Percentiles rank a stretch among this genome's conserved stretches.
These are phyloP conservation scores for Penicillium sp. DNA, from an alignment of 2,329 filamentous ascomycete species.

Conservation along the genomic window DNA sequence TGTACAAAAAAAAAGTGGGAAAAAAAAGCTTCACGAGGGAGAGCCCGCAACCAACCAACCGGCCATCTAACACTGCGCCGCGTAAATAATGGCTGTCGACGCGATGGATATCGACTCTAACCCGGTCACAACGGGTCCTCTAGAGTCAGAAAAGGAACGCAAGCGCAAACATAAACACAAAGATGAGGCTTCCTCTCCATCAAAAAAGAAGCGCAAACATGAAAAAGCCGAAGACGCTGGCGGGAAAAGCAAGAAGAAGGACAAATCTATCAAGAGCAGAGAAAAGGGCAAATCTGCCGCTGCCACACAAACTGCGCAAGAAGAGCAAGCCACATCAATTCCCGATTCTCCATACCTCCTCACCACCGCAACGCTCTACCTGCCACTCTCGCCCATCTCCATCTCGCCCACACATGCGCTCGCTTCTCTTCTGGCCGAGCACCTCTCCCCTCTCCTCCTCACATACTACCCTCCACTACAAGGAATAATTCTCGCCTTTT, in stretches of 20 bases:
- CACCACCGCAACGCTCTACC: slow-evolving; percentile 77
- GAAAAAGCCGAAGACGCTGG: slow-evolving; percentile 26
- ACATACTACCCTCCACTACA: slow-evolving; percentile 65
- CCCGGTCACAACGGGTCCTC: slow-evolving; percentile 24
- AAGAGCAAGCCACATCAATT: slow-evolving; percentile 41
- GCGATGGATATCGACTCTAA: slow-evolving; percentile 46
- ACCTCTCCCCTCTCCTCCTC: slow-evolving; percentile 66
- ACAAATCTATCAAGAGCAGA: slow-evolving; percentile 17
- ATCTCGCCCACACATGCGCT: slow-evolving; percentile 58
- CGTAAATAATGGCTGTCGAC: slow-evolving; percentile 41
- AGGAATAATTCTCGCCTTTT: slow-evolving; percentile 63
- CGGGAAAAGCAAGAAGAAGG: slow-evolving; percentile 24
- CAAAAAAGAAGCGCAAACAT: slow-evolving; percentile 50
- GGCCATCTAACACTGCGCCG: slow-evolving; percentile 18
- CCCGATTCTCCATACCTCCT: slow-evolving; percentile 73
- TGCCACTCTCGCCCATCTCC: slow-evolving; percentile 63
- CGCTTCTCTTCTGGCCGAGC: slow-evolving; percentile 63
- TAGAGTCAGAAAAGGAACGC: slow-evolving; percentile 41
- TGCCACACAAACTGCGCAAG: slow-evolving; percentile 6
- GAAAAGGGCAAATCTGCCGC: slow-evolving; percentile 36
- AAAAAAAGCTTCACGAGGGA: slow-evolving; percentile 33
- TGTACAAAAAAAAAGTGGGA: slow-evolving; percentile 26
- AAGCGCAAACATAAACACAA: slow-evolving; percentile 54
- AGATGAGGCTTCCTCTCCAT: slow-evolving; percentile 44
- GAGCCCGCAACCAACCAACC: slow-evolving; percentile 3